Percentiles rank a stretch among this genome's conserved stretches.
Conservation (phyloP, 495 filamentous ascomycete genomes). For the Podospora australis region DNA sequence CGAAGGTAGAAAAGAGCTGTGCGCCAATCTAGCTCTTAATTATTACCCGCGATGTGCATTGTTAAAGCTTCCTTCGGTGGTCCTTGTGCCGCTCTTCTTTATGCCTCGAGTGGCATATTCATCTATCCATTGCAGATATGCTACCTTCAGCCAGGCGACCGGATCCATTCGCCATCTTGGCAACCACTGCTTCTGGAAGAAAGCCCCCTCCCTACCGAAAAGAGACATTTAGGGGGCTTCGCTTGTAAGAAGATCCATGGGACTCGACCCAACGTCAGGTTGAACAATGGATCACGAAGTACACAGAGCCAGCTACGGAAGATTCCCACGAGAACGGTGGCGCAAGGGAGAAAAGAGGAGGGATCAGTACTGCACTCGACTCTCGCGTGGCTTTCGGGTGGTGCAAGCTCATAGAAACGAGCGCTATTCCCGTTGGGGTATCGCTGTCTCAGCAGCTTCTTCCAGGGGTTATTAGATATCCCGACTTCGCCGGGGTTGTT, state of each 20-base stretch:
- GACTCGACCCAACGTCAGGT: neutral
- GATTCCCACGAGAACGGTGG: neutral
- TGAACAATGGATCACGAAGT: neutral
- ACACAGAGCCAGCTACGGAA: neutral
- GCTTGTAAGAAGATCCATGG: neutral
- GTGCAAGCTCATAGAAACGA: neutral
- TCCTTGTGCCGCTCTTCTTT: slow-evolving; percentile 9
- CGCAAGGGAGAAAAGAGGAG: too few species aligned
- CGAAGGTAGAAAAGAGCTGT: too few species aligned
- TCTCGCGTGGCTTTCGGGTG: neutral
- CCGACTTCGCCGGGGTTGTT: too few species aligned
- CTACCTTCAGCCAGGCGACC: neutral
- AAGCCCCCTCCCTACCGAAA: neutral
- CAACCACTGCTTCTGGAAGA: neutral
- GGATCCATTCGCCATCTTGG: neutral
- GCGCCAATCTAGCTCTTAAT: too few species aligned
- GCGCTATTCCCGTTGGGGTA: neutral
- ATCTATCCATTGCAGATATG: slow-evolving; percentile 4
- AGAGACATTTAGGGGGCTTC: slow-evolving; percentile 5
- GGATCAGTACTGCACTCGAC: too few species aligned
- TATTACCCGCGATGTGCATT: too few species aligned
- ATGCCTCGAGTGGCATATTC: slow-evolving; percentile 5
- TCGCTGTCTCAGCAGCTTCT: neutral
- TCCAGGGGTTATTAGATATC: neutral
- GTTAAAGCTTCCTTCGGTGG: slow-evolving; percentile 1